Base-by-base conservation (phyloP, 257 asterid species). In the Lavandula angustifolia region DNA sequence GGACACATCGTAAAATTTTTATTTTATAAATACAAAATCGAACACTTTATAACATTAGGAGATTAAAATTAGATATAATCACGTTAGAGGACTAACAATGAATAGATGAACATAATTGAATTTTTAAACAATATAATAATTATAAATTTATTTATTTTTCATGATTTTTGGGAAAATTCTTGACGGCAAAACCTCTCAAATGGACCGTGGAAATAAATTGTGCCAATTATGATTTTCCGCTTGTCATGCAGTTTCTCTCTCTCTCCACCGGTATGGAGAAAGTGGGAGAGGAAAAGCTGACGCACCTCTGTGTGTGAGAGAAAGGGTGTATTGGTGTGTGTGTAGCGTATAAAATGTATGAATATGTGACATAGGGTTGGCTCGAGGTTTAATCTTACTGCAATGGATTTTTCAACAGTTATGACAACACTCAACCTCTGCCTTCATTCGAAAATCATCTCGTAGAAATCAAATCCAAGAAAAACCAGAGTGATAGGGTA, bases 281-380 rank as follows among this genome's bases (percentile, higher is more conserved):
- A 70, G 76, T 70, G 79, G 77, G 66, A 62, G 75, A 42, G 69
- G 27, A 66, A 78, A 62, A 60, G 64, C 75, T 64, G 78, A 68
- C 66, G 57, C 75, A 62, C 72, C 33, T 46, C 47, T 54, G 54
- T 60, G 4, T 60, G 64, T 31, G 65, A n/a, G 54, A 14, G 76
- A 34, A 42, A 38, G 57, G 4, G 42, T 13, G 73, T 37, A 71
- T 14, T 54, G 16, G 35, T 5, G 22, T 17, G 31, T 31, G 14
- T 13, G 5, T 54, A 1, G 16, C 8, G 13, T 60, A 54, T 18
- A 18, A 52, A 44, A 40, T 62, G 29, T 55, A 16, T n/a, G 62
- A 46, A 29, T 16, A 55, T 58, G 14, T 37, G 54, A 57, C 9
- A 63, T 6, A 33, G 50, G 60, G 8, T 60, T 66, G 59, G 42